Conservation (phyloP, 805 yeast genomes). For the Kluyveromyces aestuarii region DNA sequence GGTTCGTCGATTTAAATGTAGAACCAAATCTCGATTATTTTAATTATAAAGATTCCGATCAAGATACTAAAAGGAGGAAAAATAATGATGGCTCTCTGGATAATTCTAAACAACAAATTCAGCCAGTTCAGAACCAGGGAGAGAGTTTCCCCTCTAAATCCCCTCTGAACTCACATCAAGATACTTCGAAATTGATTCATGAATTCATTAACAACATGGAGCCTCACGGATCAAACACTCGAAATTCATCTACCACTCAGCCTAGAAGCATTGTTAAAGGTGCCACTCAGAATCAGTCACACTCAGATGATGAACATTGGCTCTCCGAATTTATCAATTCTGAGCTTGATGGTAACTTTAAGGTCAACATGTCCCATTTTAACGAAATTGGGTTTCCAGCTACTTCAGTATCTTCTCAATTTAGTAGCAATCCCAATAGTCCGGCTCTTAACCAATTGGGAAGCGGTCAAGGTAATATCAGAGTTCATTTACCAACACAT, state of each 20-base stretch:
- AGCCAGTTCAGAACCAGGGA: neutral
- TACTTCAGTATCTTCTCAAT: neutral
- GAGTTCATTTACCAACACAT: neutral
- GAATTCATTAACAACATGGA: conserved; percentile 2
- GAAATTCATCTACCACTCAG: neutral
- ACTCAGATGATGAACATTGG: conserved; percentile 36
- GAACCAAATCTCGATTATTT: conserved; percentile 27
- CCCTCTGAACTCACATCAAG: neutral
- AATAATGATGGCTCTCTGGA: neutral
- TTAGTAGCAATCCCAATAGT: neutral
- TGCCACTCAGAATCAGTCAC: neutral
- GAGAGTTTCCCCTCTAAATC: neutral
- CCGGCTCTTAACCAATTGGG: neutral
- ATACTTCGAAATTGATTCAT: neutral
- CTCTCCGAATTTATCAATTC: conserved; percentile 59
- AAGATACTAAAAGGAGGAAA: neutral
- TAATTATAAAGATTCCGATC: conserved; percentile 19
- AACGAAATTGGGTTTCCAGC: conserved; percentile 49
- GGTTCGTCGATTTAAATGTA: conserved; percentile 19
- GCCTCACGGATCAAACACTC: neutral
- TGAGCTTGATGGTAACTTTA: conserved; percentile 51
- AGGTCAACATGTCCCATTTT: conserved; percentile 36
- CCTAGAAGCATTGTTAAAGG: conserved; percentile 5
- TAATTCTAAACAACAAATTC: neutral
- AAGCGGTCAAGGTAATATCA: neutral